Base-by-base conservation (phyloP, 148 eudicot species). In the Dianthus caryophyllus region DNA sequence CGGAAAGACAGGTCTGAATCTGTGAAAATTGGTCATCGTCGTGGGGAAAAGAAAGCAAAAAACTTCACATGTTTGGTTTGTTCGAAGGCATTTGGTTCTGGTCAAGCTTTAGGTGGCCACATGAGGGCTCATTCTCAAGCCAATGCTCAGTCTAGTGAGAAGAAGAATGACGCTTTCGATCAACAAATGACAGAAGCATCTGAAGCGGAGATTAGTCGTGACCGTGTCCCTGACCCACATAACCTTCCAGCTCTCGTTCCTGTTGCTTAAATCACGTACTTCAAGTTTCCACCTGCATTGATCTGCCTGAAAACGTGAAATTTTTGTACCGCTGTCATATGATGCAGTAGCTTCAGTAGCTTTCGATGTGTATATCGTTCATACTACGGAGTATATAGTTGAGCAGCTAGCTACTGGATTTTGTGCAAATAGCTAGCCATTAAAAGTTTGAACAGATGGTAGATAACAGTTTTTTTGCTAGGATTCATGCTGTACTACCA, bases 81-180 rank as follows among this genome's bases (percentile, higher is more conserved):
- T 72, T 70, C 36, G 51, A 86, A 79, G 66, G 70, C 33, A 17
- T 86, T 86, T 58, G 16, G 56, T 52, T 79, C 87, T 20, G 87
- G 87, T 3, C 87, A 78, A 76, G 85, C 85, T 57, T 73, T 86
- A 70, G 85, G 90, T 36, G 87, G 85, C 26, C 90, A 86, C 74
- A 83, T 77, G 80, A 86, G 84, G 77, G 85, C 81, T 81, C 90
- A 86, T 66, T 71, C 56, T 61, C 36, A 56, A 38, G 76, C 64
- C 21, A 66, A 52, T 6, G 10, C 67, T n/a, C 82, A 60, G 51
- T 68, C 51, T 46, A 70, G 29, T 60, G 72, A 51, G 53, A 64
- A 11, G 22, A 80, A 65, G 58, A 39, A 22, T 54, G 24, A 41
- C 15, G 53, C 43, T 56, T 33, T 24, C 46, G 55, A 61, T 46